A percentile compares a stretch with the other conserved stretches of the same genome.
Evolutionary conservation across 768 basidiomycete species (phyloP).

Genomic region (Suillus sp.): DNA sequence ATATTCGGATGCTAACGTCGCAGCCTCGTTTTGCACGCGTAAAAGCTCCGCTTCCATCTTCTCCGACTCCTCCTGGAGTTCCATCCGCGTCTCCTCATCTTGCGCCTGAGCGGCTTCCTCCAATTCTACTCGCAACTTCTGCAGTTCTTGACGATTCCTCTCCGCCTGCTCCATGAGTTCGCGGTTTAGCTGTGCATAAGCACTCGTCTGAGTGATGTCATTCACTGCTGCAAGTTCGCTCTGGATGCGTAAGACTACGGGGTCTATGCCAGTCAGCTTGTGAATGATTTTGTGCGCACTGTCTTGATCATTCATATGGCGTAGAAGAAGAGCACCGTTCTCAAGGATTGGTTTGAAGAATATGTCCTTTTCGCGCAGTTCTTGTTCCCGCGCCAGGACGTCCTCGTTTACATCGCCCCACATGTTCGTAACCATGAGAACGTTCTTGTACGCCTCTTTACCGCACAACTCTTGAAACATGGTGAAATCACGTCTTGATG

Average conservation of each 20-base stretch:
- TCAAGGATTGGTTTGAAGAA: constrained; percentile 56
- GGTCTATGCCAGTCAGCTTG: constrained; percentile 41
- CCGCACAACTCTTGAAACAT: constrained; percentile 59
- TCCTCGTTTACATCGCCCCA: constrained; percentile 45
- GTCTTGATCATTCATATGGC: constrained; percentile 43
- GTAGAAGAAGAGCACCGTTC: constrained; percentile 44
- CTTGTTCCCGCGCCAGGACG: constrained; percentile 44
- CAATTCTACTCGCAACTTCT: constrained; percentile 49
- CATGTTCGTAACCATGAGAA: constrained; percentile 56
- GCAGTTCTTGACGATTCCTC: constrained; percentile 48
- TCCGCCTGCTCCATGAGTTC: constrained; percentile 51
- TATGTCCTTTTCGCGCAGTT: constrained; percentile 40
- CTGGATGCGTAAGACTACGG: constrained; percentile 53
- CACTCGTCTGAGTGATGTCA: constrained; percentile 54
- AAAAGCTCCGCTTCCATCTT: constrained; percentile 34
- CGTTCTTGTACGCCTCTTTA: constrained; percentile 48
- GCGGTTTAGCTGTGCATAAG: constrained; percentile 51
- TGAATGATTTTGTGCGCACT: constrained; percentile 51
- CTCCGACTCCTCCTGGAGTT: constrained; percentile 43
- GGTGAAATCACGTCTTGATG: constrained; percentile 48
- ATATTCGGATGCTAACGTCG: constrained; percentile 35
- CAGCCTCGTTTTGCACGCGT: constrained; percentile 32
- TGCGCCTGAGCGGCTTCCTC: constrained; percentile 44
- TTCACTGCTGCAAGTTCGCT: constrained; percentile 50
- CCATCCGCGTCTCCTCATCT: constrained; percentile 50